Base-by-base conservation (phyloP, 179 eudicot species). In the Spinacia oleracea region DNA sequence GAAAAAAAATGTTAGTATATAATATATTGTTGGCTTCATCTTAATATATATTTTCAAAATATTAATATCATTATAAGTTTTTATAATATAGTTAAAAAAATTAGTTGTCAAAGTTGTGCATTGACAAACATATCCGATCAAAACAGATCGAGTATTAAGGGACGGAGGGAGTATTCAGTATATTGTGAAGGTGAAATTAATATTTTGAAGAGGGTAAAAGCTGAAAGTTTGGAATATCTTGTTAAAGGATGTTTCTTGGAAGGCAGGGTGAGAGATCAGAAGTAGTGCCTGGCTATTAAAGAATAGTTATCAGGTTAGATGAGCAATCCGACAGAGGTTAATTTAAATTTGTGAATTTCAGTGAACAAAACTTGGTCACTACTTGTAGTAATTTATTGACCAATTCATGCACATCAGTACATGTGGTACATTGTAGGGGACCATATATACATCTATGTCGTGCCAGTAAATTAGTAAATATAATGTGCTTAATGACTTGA, bases 241-340 rank as follows among this genome's bases (percentile, higher is more conserved):
- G 2, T 32, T 31, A 48, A 73, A 55, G 64, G 32, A 51, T 16
- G 60, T 69, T 42, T 25, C 32, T 21, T 21, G n/a, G 62, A 21
- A 46, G 27, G 29, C 6, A 21, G 60, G 46, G 45, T 18, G 7
- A 12, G 34, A 34, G 23, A 77, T 55, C 23, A 67, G 74, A 38
- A 68, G 27, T 67, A 68, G 27, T 67, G 65, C 53, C 68, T 23
- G 40, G 3, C 16, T 67, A 77, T 15, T 67, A 53, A 68, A 70
- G 20, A 68, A 51, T 65, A 32, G 66, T 25, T 46, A 29, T 20
- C 64, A 59, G 64, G 64, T 77, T 51, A 29, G 53, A 70, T 51
- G 55, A 77, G 27, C 25, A 66, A 66, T 53, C 74, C 68, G 74
- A 77, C 80, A 77, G 9, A 23, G 40, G 74, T n/a, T 35, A 35